phyloP scores from a whole-genome alignment of 306 rosid genomes.

The Gastrolobium bilobum region DNA sequence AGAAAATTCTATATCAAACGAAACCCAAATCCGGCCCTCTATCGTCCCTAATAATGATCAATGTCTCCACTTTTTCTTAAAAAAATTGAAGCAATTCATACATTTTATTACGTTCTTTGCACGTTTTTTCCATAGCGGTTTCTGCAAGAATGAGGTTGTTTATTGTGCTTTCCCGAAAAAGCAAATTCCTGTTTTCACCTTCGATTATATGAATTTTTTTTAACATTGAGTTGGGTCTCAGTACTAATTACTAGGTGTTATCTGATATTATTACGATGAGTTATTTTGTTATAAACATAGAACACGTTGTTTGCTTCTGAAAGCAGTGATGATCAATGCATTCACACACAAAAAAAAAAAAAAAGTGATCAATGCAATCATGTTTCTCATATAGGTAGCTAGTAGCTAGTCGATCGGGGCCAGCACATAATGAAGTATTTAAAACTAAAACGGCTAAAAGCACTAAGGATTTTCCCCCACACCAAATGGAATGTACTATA shows the following conservation, averaged over 20 bases:
- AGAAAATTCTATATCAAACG: background rate
- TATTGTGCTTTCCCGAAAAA: background rate
- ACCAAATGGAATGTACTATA: background rate
- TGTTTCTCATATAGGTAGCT: slow-evolving; percentile 8
- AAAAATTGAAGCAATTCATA: background rate
- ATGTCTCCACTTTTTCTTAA: background rate
- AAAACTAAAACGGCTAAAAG: too few species aligned
- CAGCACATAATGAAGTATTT: background rate
- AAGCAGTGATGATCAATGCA: background rate
- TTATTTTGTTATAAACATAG: too few species aligned
- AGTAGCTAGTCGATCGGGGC: background rate
- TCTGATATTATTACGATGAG: background rate
- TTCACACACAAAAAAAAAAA: background rate
- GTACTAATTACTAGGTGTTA: background rate
- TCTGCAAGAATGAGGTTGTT: background rate
- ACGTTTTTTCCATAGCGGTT: background rate
- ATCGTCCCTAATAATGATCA: slow-evolving; percentile 23
- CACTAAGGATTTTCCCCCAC: background rate
- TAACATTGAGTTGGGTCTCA: too few species aligned
- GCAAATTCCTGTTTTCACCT: background rate
- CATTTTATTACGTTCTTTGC: slow-evolving; percentile 17
- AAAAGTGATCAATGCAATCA: background rate
- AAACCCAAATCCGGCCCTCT: background rate
- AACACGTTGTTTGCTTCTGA: too few species aligned
- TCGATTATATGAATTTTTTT: background rate